These are phyloP conservation scores for Leucocoprinus birnbaumii DNA, from an alignment of 768 basidiomycete genomes.

Conservation along the genomic window DNA sequence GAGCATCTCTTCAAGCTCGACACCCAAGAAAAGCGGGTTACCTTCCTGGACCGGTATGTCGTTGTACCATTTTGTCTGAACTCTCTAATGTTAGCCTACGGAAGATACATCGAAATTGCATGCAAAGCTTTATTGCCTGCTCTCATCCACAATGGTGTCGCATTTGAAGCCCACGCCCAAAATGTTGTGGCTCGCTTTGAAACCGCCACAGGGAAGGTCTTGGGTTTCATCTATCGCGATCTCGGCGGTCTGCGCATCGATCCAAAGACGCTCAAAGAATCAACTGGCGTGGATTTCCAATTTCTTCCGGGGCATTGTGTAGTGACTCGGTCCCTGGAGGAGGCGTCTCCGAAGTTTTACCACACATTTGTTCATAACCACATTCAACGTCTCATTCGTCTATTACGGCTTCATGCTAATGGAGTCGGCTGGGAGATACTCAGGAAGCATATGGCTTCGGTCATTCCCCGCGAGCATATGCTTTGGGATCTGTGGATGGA, in stretches of 20 bases:
- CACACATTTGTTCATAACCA: constrained; percentile 62
- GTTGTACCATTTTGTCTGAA: neutral
- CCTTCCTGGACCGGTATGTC: constrained; percentile 46
- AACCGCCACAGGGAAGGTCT: constrained; percentile 33
- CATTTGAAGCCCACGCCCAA: constrained; percentile 61
- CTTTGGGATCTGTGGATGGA: constrained; percentile 47
- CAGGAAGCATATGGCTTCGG: constrained; percentile 38
- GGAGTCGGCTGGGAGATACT: constrained; percentile 52
- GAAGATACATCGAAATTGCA: constrained; percentile 48
- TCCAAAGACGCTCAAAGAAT: constrained; percentile 41
- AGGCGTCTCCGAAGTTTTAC: constrained; percentile 55
- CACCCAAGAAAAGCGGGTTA: constrained; percentile 40
- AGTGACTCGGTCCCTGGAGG: constrained; percentile 42
- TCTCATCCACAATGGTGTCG: constrained; percentile 51
- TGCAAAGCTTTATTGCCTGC: constrained; percentile 51
- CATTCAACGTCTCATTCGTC: constrained; percentile 51
- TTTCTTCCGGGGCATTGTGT: constrained; percentile 55
- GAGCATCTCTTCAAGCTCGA: constrained; percentile 44
- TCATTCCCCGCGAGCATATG: constrained; percentile 43
- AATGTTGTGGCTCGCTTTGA: constrained; percentile 51
- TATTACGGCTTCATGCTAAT: constrained; percentile 49
- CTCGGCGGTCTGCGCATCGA: constrained; percentile 57
- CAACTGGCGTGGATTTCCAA: constrained; percentile 47
- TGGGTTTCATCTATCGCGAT: constrained; percentile 55
- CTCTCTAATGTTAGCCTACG: neutral